Conservation (phyloP, 495 filamentous ascomycete genomes). For the Articulospora tetracladia region DNA sequence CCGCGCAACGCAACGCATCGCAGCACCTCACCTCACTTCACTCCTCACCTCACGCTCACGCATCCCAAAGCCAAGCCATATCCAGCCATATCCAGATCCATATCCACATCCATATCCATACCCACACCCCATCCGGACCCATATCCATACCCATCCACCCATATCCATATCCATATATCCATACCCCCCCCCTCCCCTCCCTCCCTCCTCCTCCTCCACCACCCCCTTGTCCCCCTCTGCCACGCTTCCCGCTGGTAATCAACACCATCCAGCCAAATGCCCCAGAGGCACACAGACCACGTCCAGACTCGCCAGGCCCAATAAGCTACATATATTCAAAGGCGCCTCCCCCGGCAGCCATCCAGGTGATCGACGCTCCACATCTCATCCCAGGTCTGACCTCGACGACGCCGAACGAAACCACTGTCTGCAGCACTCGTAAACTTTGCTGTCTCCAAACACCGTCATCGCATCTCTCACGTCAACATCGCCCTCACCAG, state of each 20-base stretch:
- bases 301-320: constrained; percentile 11
- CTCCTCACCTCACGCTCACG: no score
- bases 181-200: neutral
- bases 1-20: no score
- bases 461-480: neutral
- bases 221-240: neutral
- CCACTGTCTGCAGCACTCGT: neutral
- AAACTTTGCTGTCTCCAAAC: neutral
- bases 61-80: no score
- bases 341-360: constrained; percentile 30
- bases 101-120: no score
- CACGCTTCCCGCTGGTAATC: constrained; percentile 22
- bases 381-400: constrained; percentile 24
- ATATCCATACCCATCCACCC: no score
- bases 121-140: no score
- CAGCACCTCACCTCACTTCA: no score
- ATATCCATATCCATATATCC: no score
- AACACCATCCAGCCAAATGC: constrained; percentile 16
- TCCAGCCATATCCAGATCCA: no score
- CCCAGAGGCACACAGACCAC: constrained; percentile 13
- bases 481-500: neutral
- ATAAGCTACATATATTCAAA: constrained; percentile 27
- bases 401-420: constrained; percentile 12
- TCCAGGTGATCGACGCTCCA: constrained; percentile 32
- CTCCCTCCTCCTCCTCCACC: neutral